Conservation (phyloP, 2,329 filamentous ascomycete species). For the Pseudomassariella vexata region DNA sequence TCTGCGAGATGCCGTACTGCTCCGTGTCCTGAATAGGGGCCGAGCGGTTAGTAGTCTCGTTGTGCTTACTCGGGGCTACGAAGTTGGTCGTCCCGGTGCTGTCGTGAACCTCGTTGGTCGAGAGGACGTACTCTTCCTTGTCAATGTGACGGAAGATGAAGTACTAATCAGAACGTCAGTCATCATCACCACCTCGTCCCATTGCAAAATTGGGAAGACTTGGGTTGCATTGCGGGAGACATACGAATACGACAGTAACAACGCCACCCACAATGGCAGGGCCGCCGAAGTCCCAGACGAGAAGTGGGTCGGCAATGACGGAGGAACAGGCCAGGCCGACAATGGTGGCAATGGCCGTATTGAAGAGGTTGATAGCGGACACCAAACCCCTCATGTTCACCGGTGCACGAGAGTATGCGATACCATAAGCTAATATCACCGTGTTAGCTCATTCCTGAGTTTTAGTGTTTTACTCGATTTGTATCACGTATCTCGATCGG, state of each 20-base stretch:
- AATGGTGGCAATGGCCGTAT: conserved; percentile 36
- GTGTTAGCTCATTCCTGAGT: too few relatives aligned
- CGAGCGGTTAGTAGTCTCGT: conserved; percentile 21
- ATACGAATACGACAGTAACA: conserved; percentile 32
- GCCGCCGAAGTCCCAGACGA: conserved; percentile 44
- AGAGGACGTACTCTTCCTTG: conserved; percentile 35
- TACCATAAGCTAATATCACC: conserved; percentile 33
- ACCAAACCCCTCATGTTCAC: conserved; percentile 46
- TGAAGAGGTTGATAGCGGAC: conserved; percentile 43
- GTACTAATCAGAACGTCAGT: conserved; percentile 16
- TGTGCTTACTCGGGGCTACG: conserved; percentile 36
- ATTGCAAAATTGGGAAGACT: background rate
- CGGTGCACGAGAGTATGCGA: conserved; percentile 45
- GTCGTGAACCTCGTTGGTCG: conserved; percentile 25
- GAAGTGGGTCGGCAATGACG: conserved; percentile 39
- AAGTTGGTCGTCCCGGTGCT: conserved; percentile 31
- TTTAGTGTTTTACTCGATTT: too few relatives aligned
- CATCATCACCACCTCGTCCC: too few relatives aligned
- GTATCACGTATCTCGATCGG: too few relatives aligned
- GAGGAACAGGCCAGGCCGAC: conserved; percentile 38
- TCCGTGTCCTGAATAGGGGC: conserved; percentile 26
- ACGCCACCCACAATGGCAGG: conserved; percentile 38
- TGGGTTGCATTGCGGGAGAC: background rate
- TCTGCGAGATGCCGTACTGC: conserved; percentile 27
- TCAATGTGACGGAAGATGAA: conserved; percentile 41